Base-by-base conservation (phyloP, 2,329 filamentous ascomycete species). In the Trichoderma pleuroti region DNA sequence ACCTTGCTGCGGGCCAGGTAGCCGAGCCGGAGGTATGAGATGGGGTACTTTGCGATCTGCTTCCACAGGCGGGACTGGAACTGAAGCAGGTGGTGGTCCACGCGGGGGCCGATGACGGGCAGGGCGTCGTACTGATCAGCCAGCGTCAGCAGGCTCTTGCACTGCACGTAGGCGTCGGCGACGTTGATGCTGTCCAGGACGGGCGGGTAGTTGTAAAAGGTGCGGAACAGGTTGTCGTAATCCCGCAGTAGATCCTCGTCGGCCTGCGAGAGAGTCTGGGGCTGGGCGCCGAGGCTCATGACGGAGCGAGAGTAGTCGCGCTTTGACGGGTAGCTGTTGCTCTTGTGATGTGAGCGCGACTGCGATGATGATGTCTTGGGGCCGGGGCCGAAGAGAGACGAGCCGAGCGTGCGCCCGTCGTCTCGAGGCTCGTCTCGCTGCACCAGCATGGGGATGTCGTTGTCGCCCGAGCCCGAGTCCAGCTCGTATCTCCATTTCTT, bases 81-180 rank as follows among this genome's bases (percentile, higher is more conserved):
- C 75, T 96, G 93, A 18, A 98, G 85, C 16, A 98, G 86, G 80
- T 98, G 95, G 82, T 98, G 94, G 81, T 98, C 95, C 57, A 98
- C 92, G 46, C 95, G 89, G 1, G 93, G 93, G 0, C 94, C 94
- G 10, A 97, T 93, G 18, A 98, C 93, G 34, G 90, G 86, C 14
- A 98, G 86, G 16, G 94, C 93, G 79, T 97, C 94, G 82, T 98
- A 98, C 84, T 96, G 93, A 81, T 98, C 94, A n/a, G 94, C 95
- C 21, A 98, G 86, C 14, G 90, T 89, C 52, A 98, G 87, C 3
- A 98, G 87, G 14, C 93, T 92, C 81, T 98, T 97, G 86, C 93
- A 97, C 81, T 98, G 93, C 56, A 96, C 91, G 78, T 98, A 98
- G 28, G 94, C 94, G 72, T 94, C 92, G 68, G 94, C 93, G 74